Conservation (phyloP, 495 filamentous ascomycete species). For the Penicillium robsamsonii region DNA sequence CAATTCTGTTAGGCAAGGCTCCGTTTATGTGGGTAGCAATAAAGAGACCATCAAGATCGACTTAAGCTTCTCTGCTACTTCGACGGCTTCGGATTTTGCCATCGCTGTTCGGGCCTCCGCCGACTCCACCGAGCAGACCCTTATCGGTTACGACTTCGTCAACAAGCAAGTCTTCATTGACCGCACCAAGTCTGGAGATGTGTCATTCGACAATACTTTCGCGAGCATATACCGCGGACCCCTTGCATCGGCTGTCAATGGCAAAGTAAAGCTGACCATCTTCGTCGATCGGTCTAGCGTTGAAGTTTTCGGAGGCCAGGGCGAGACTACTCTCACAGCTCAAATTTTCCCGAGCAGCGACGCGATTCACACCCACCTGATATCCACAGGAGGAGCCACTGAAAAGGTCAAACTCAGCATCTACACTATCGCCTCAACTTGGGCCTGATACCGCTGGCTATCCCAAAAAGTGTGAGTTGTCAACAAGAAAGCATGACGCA, state of each 20-base stretch:
- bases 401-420: too few species aligned
- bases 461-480: too few species aligned
- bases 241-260: conserved; percentile 17
- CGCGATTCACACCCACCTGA: too few species aligned
- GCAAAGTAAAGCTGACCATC: conserved; percentile 22
- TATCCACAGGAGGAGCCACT: too few species aligned
- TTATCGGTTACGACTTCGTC: conserved; percentile 42
- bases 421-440: too few species aligned
- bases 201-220: conserved; percentile 28
- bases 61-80: conserved; percentile 19
- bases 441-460: too few species aligned
- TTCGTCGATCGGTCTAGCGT: conserved; percentile 32
- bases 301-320: conserved; percentile 30
- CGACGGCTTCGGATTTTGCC: conserved; percentile 20
- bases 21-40: too few species aligned
- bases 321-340: conserved; percentile 25
- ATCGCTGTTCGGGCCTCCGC: conserved; percentile 23
- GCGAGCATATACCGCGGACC: conserved; percentile 26
- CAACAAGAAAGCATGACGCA: too few species aligned
- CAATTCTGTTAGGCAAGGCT: conserved; percentile 7
- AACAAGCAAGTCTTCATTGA: conserved; percentile 34
- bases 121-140: conserved; percentile 41
- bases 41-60: conserved; percentile 22
- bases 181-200: conserved; percentile 24
- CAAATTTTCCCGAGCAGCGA: conserved; percentile 26